Percentiles rank a stretch among this genome's conserved stretches.
Conservation (phyloP, 2,329 filamentous ascomycete species). For the Domatiomyces catenatus region DNA sequence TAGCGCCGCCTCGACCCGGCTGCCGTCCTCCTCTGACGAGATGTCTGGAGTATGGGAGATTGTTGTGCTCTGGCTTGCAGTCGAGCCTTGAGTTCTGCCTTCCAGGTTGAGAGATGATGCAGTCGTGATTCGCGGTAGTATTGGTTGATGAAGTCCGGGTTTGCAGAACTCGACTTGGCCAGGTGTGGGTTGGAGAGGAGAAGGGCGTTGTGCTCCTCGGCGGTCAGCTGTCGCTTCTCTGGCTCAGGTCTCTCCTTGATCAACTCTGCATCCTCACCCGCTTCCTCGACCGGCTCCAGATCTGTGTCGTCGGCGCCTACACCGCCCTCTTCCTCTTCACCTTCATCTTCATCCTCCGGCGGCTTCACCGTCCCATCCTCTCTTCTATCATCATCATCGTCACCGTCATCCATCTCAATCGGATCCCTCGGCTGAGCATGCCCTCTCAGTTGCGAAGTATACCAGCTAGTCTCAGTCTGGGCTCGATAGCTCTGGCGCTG, state of each 20-base stretch:
- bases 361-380: neutral
- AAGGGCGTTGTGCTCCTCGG: slow-evolving; percentile 82
- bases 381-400: neutral
- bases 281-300: neutral
- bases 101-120: slow-evolving; percentile 93
- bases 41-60: slow-evolving; percentile 30
- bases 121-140: slow-evolving; percentile 90
- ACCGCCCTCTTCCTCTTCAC: no score
- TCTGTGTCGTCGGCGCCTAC: neutral
- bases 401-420: neutral
- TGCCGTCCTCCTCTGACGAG: slow-evolving; percentile 38
- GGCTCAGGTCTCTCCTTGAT: neutral
- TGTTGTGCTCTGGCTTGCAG: slow-evolving; percentile 69
- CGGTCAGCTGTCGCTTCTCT: slow-evolving; percentile 43
- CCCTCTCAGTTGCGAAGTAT: slow-evolving; percentile 49
- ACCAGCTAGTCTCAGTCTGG: slow-evolving; percentile 71
- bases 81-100: slow-evolving; percentile 78
- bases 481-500: slow-evolving; percentile 55
- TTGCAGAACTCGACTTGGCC: slow-evolving; percentile 76
- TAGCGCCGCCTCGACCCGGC: slow-evolving; percentile 60
- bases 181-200: slow-evolving; percentile 72
- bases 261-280: neutral
- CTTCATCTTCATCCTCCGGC: neutral
- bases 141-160: slow-evolving; percentile 84
- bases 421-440: neutral